Conservation (phyloP, 179 eudicot species). For the Actinidia arguta region DNA sequence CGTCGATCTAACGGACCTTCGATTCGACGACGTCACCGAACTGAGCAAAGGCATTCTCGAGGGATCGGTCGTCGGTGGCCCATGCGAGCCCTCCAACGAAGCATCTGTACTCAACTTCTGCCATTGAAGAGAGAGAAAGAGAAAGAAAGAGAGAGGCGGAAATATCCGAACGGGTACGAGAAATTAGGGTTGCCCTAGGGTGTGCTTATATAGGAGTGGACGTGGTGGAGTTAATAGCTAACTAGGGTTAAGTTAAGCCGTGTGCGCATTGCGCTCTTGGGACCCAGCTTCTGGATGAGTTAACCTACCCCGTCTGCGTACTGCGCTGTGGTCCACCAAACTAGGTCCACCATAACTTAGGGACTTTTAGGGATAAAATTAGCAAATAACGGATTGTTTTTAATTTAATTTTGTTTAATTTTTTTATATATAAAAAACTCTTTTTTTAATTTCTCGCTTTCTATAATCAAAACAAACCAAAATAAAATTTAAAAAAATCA, state of each 20-base stretch:
- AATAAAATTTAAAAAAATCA: too few species aligned
- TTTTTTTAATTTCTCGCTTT: too few species aligned
- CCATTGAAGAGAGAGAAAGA: slow-evolving; percentile 22
- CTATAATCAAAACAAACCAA: too few species aligned
- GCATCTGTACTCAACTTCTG: slow-evolving; percentile 84
- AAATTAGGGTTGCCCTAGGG: too few species aligned
- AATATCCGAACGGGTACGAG: slow-evolving; percentile 1
- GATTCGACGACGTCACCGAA: slow-evolving; percentile 83
- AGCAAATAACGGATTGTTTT: too few species aligned
- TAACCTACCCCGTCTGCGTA: too few species aligned
- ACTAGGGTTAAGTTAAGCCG: slow-evolving; percentile 9
- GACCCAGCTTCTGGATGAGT: too few species aligned
- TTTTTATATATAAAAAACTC: too few species aligned
- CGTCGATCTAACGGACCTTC: slow-evolving; percentile 70
- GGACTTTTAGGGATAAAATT: too few species aligned
- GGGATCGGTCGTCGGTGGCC: slow-evolving; percentile 79
- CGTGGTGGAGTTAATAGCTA: slow-evolving; percentile 13
- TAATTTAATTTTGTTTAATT: too few species aligned
- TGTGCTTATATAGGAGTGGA: slow-evolving; percentile 17
- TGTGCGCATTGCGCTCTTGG: slow-evolving; percentile 18
- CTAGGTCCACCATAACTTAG: too few species aligned
- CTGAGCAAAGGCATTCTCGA: slow-evolving; percentile 69
- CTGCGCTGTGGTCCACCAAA: too few species aligned
- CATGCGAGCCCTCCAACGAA: slow-evolving; percentile 98
- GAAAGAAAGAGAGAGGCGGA: not conserved